Base-by-base conservation (phyloP, 495 filamentous ascomycete species). In the Penicillium soppii region DNA sequence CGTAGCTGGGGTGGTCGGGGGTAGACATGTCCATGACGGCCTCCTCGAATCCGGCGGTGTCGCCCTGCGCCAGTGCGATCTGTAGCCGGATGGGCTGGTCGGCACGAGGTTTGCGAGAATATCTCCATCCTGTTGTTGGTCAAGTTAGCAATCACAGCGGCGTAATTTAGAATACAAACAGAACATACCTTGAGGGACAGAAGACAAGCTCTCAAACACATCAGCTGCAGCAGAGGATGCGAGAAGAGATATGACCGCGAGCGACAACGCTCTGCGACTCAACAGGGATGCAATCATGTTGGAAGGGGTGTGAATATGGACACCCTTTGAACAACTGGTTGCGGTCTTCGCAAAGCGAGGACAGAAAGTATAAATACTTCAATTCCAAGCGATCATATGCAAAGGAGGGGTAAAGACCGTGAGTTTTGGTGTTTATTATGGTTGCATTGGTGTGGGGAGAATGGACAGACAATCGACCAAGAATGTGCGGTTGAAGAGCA, bases 11-110 rank as follows among this genome's bases (percentile, higher is more conserved):
- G 51, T 82, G 72, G 22, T 69, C 72, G 0, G 86, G 86, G 4
- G 77, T 81, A 17, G 83, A 83, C 58, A 88, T 76, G 7, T 81
- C 77, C 50, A 82, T 66, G 8, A 89, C 68, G 30, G 75, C 74
- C 47, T 82, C 67, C 63, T 90, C 86, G 44, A 90, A 84, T 19
- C 77, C 69, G 20, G 59, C 73, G 19, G 76, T 66, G 55, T 85
- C 74, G 30, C 82, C 76, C 62, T 86, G 82, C 33, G 74, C 57
- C 7, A 86, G 71, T 15, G 80, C 82, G 41, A 76, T 67, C 43
- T 72, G 67, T n/a, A 76, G 61, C 37, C 58, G 58, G 43, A 76
- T 45, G n/a, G 66, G 56, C 27, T 73, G 61, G 48, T 62, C 48
- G n/a, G 32, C 52, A 8, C 46, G 39, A 9, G 72, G 70, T 27